Base-by-base conservation (phyloP, 169 alveolate genomes). In the Plasmodium coatneyi region DNA sequence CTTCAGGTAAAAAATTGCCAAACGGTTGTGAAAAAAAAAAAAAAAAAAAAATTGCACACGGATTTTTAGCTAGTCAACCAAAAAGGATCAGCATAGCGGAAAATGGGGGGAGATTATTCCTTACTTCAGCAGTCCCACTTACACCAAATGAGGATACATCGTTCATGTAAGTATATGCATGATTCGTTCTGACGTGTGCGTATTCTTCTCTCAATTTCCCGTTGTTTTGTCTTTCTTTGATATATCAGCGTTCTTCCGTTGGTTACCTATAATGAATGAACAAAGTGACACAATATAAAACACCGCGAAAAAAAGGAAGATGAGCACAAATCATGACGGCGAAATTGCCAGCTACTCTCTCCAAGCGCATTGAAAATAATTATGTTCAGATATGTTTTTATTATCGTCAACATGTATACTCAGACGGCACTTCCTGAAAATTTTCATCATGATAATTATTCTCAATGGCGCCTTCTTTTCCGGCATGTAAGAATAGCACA, bases 381-480 rank as follows among this genome's bases (percentile, higher is more conserved):
- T 87, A 87, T 87, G 80, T 36, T 87, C 93, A 87, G 93, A 76
- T 60, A 36, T 6, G 28, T 56, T 41, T 46, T 36, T 6, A 54
- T 79, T 78, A 78, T 87, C 93, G 87, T 87, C 93, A 87, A 78
- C 86, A 32, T 78, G 54, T 30, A 87, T 19, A 87, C 56, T 87
- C 93, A 60, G 93, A 87, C 93, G 93, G 93, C 93, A 87, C 93
- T 87, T 87, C 93, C 93, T 87, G 81, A 56, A 87, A 5, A n/a
- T 52, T 87, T 56, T 87, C 93, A 87, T 87, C 93, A 87, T 87
- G 79, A 87, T 87, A 87, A 87, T 87, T 87, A 87, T 87, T 87
- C 39, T 78, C 93, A 84, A 84, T 84, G 56, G 56, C 83, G 78
- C 54, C 46, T 16, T 36, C 19, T 78, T 78, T 54, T 87, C 12